Evolutionary conservation across 352 stramenopile species (phyloP).

Genomic region (Phytophthora pisi): DNA sequence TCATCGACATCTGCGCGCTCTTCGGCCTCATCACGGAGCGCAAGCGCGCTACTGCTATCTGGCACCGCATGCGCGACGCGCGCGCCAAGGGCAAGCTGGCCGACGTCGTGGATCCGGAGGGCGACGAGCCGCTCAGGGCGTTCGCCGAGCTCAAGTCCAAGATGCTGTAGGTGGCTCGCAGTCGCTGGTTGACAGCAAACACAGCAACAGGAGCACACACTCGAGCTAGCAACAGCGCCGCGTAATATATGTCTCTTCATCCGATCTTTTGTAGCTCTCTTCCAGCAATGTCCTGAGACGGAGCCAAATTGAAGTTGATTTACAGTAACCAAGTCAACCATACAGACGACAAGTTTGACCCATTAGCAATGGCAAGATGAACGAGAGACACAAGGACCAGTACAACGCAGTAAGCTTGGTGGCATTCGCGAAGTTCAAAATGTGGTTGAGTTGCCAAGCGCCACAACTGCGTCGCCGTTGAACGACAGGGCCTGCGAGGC

Average conservation of each 20-base stretch:
- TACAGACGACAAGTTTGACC: neutral
- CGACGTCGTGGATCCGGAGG: slow-evolving; percentile 45
- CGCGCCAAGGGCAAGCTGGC: slow-evolving; percentile 42
- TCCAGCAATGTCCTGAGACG: no score
- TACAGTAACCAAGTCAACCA: slow-evolving; percentile 1
- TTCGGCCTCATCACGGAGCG: slow-evolving; percentile 93
- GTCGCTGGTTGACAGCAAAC: slow-evolving; percentile 1
- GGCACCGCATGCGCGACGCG: slow-evolving; percentile 87
- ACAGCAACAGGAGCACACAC: neutral
- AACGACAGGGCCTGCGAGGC: no score
- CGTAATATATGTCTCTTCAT: slow-evolving; percentile 22
- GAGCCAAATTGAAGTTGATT: neutral
- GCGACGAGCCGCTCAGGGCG: slow-evolving; percentile 50
- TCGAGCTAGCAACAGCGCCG: neutral
- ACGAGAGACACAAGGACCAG: no score
- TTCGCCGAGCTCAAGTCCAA: slow-evolving; percentile 72
- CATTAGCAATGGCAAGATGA: no score
- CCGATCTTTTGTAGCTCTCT: no score
- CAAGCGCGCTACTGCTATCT: slow-evolving; percentile 93
- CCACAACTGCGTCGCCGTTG: no score
- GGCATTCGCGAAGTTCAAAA: no score
- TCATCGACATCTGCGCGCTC: slow-evolving; percentile 93
- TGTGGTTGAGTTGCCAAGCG: no score
- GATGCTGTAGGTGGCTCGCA: slow-evolving; percentile 34
- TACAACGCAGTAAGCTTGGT: no score